A percentile compares a stretch with the other conserved stretches of the same genome.
Conservation (phyloP, 345 rosid species). For the Brassica nigra region DNA sequence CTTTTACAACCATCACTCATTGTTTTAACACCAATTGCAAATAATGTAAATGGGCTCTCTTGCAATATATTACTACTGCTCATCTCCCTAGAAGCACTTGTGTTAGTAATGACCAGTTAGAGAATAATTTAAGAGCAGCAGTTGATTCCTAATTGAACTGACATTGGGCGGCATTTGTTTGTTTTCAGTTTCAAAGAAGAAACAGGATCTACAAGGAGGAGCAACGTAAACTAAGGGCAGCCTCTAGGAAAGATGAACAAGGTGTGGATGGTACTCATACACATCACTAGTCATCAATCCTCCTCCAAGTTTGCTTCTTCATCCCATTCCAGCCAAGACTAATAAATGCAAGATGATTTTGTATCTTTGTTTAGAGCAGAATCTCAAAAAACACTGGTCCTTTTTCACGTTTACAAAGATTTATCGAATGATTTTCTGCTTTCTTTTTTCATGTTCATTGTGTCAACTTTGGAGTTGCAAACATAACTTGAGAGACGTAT, state of each 20-base stretch:
- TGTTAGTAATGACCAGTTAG: neutral
- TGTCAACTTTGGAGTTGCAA: slow-evolving; percentile 18
- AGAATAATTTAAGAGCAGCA: neutral
- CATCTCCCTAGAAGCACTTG: neutral
- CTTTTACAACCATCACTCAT: neutral
- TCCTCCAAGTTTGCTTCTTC: slow-evolving; percentile 30
- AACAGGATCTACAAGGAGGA: slow-evolving; percentile 97
- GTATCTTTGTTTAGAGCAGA: slow-evolving; percentile 10
- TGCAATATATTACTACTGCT: neutral
- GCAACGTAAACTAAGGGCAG: slow-evolving; percentile 91
- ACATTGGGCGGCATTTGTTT: neutral
- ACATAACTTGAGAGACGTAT: slow-evolving; percentile 14
- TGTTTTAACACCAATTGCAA: neutral
- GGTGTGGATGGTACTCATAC: slow-evolving; percentile 48
- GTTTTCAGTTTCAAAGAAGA: slow-evolving; percentile 82
- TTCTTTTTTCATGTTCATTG: slow-evolving; percentile 4
- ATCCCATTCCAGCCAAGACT: slow-evolving; percentile 3
- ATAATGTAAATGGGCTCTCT: neutral
- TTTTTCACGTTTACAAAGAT: neutral
- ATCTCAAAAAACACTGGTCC: slow-evolving; percentile 7
- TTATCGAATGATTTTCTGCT: slow-evolving; percentile 2
- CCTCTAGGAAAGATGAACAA: slow-evolving; percentile 57
- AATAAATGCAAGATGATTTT: slow-evolving; percentile 35
- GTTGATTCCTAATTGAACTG: neutral
- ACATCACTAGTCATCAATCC: slow-evolving; percentile 44